Evolutionary conservation across 2,329 filamentous ascomycete genomes (phyloP), one percentile per base, ranked within the genome.

Genomic region (Clonostachys rhizophaga): DNA sequence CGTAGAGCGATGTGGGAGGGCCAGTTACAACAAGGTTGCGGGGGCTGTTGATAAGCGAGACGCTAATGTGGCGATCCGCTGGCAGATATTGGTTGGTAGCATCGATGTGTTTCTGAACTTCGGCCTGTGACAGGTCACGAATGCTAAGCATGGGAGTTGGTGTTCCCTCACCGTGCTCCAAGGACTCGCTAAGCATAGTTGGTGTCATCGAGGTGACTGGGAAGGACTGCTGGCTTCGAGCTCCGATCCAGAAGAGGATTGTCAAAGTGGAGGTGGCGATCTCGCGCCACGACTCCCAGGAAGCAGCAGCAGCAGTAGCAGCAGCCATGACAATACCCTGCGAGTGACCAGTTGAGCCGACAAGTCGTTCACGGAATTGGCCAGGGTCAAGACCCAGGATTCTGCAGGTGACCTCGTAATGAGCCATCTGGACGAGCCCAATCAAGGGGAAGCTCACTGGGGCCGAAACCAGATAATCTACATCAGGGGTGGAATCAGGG

Each of bases 131-230:
- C 30, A 99, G 81, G 62, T 99, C 94, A 44, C 94, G 89, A 55
- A 99, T 95, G 60, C 94, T 97, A 55, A 99, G 74, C 94, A 99
- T 99, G 40, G 94, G 95, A 2, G 94, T 97, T 2, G 95, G 94
- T 6, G 79, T 81, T n/a, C 95, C 95, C 71, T 99, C 94, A 45
- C 94, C 92, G 65, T 94, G 86, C 63, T 96, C 92, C 55, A 90
- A 79, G 2, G 94, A 96, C 69, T 99, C 94, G 63, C 92, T 89
- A 46, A 99, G 79, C 61, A 92, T 89, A 41, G 83, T 88, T 1
- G 94, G 95, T 5, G 91, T 90, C 59, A 99, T 79, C 34, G 94
- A 97, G 5, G 94, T 99, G 57, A 89, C 84, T 37, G 94, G 95
- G 70, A 96, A 99, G 3, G 91, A 91, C 69, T 99, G 94, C 68